Conservation (phyloP, 2,329 filamentous ascomycete species). For the Trichophyton equinum region DNA sequence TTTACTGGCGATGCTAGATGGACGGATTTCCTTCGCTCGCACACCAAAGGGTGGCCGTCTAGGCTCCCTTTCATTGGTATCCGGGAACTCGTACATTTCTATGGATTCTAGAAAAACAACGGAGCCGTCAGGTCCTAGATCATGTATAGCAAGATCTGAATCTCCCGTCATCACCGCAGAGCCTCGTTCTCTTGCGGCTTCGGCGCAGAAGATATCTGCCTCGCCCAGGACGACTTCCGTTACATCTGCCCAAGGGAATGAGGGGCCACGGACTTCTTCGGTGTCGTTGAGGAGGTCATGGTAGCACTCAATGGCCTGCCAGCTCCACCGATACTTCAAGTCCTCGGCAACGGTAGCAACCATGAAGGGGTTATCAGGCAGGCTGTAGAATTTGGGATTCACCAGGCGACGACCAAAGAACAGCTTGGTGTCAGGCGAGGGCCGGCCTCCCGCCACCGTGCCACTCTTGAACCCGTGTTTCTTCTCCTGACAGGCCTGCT, state of each 20-base stretch:
- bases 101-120: conserved; percentile 60
- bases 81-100: conserved; percentile 1
- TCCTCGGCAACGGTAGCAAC: conserved; percentile 66
- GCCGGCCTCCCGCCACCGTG: conserved; percentile 3
- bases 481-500: conserved; percentile 34
- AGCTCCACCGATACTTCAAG: conserved; percentile 39
- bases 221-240: conserved; percentile 63
- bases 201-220: conserved; percentile 70
- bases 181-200: conserved; percentile 44
- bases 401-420: conserved; percentile 20
- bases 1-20: conserved; percentile 21
- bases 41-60: conserved; percentile 13
- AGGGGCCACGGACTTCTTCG: background rate
- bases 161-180: conserved; percentile 65
- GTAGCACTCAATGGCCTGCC: conserved; percentile 16
- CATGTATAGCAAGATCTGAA: conserved; percentile 69
- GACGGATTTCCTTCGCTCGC: conserved; percentile 28
- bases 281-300: conserved; percentile 6
- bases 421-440: conserved; percentile 14
- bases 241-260: conserved; percentile 21
- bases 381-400: conserved; percentile 21
- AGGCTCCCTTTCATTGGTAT: background rate
- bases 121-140: conserved; percentile 48
- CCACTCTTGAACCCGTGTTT: conserved; percentile 18
- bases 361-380: conserved; percentile 54